A percentile compares a stretch with the other conserved stretches of the same genome.
phyloP scores from a whole-genome alignment of 2,329 filamentous ascomycete species.

The Coleophoma crateriformis region DNA sequence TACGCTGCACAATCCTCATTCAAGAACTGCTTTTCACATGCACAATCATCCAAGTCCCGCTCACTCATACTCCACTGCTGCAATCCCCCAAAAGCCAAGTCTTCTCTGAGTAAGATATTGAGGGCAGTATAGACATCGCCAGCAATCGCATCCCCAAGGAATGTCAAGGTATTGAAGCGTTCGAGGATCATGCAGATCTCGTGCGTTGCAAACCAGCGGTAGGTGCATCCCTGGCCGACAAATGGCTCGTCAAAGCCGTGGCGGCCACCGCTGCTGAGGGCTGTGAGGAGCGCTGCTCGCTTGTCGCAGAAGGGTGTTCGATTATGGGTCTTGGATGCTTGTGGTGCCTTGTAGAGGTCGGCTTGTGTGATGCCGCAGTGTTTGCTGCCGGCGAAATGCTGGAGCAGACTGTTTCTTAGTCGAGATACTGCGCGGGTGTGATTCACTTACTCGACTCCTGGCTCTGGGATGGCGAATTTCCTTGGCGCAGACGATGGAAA shows the following conservation, averaged over 20 bases:
- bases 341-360: constrained; percentile 15
- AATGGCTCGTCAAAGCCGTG: constrained; percentile 34
- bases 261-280: constrained; percentile 34
- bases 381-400: background rate
- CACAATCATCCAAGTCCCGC: constrained; percentile 25
- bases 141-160: constrained; percentile 34
- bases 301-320: constrained; percentile 16
- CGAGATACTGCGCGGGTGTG: background rate
- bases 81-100: constrained; percentile 32
- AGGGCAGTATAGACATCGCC: constrained; percentile 36
- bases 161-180: constrained; percentile 34
- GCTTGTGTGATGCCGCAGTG: constrained; percentile 15
- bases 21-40: constrained; percentile 35
- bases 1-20: constrained; percentile 25
- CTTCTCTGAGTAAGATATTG: constrained; percentile 35
- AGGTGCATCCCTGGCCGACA: constrained; percentile 30
- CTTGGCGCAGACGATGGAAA: background rate
- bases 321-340: background rate
- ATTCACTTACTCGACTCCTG: background rate
- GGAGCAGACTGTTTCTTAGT: background rate
- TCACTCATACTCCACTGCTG: constrained; percentile 32
- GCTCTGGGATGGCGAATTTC: background rate
- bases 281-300: constrained; percentile 29
- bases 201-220: constrained; percentile 33
- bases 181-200: constrained; percentile 39